Evolutionary conservation across 495 filamentous ascomycete genomes (phyloP).

Genomic region (Geopyxis carbonaria): DNA sequence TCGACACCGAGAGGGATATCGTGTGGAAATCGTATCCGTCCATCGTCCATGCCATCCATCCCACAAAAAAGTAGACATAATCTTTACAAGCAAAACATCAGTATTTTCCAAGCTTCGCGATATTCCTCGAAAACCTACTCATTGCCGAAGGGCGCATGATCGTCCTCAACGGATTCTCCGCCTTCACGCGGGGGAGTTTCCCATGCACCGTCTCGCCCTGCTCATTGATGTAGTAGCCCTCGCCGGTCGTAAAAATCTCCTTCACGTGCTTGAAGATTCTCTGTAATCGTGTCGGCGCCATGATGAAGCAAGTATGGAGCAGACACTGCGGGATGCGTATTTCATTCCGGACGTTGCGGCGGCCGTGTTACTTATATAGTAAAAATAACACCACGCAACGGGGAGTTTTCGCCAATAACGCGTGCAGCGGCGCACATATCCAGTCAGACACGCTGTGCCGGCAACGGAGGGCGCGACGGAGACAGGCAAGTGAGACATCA

Average conservation of each 20-base stretch:
- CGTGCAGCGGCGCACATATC: too few species aligned
- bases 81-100: conserved; percentile 6
- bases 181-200: conserved; percentile 19
- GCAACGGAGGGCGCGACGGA: too few species aligned
- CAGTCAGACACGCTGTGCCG: too few species aligned
- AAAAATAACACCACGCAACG: too few species aligned
- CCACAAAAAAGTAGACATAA: conserved; percentile 25
- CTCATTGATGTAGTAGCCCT: conserved; percentile 22
- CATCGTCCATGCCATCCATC: conserved; percentile 27
- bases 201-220: conserved; percentile 21
- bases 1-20: conserved; percentile 51
- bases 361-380: too few species aligned
- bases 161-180: conserved; percentile 23
- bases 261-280: conserved; percentile 15
- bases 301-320: too few species aligned
- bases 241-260: conserved; percentile 22
- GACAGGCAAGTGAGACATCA: too few species aligned
- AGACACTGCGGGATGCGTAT: too few species aligned
- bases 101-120: background rate
- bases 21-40: conserved; percentile 50
- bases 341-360: too few species aligned
- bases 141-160: conserved; percentile 19
- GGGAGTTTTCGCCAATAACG: too few species aligned
- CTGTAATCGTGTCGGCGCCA: background rate
- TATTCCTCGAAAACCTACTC: conserved; percentile 9